Conservation (phyloP, 1,139 yeast genomes). For the Entelexis paramagnoliae region DNA sequence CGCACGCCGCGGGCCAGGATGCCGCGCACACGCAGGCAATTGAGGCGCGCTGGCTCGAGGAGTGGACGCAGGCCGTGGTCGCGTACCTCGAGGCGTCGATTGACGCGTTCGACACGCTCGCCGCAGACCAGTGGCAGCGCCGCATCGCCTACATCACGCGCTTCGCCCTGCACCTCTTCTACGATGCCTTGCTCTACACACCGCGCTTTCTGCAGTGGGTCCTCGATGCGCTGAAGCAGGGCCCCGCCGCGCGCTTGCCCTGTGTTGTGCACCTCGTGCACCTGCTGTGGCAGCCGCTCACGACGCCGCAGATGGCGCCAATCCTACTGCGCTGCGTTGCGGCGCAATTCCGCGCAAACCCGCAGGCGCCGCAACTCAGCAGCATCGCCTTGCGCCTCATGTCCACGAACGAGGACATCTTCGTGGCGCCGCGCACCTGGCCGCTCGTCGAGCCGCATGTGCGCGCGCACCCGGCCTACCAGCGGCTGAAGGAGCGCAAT, state of each 20-base stretch:
- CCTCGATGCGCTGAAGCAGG: conserved; percentile 38
- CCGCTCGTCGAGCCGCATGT: conserved; percentile 46
- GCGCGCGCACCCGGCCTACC: conserved; percentile 10
- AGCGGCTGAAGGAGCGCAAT: conserved; percentile 22
- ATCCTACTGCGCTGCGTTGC: conserved; percentile 8
- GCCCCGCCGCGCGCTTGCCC: conserved; percentile 39
- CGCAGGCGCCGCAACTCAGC: not conserved
- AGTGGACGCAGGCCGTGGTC: conserved; percentile 62
- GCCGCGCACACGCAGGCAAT: not conserved
- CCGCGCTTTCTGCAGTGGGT: conserved; percentile 54
- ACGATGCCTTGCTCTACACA: conserved; percentile 57
- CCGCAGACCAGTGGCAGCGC: conserved; percentile 36
- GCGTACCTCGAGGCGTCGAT: not conserved
- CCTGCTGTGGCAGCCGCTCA: conserved; percentile 61
- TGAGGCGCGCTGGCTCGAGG: conserved; percentile 53
- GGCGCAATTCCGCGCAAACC: not conserved
- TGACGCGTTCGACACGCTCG: conserved; percentile 37
- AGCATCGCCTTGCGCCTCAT: conserved; percentile 15
- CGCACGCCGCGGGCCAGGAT: conserved; percentile 2
- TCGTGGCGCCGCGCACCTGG: conserved; percentile 75
- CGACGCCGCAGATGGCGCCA: conserved; percentile 8
- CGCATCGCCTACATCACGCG: conserved; percentile 51
- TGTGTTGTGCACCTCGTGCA: conserved; percentile 49
- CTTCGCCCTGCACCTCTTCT: conserved; percentile 52
- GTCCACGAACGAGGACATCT: conserved; percentile 43